A percentile compares a stretch with the other conserved stretches of the same genome.
Evolutionary conservation across 2,329 filamentous ascomycete species (phyloP).

Genomic region (Oidium heveae): DNA sequence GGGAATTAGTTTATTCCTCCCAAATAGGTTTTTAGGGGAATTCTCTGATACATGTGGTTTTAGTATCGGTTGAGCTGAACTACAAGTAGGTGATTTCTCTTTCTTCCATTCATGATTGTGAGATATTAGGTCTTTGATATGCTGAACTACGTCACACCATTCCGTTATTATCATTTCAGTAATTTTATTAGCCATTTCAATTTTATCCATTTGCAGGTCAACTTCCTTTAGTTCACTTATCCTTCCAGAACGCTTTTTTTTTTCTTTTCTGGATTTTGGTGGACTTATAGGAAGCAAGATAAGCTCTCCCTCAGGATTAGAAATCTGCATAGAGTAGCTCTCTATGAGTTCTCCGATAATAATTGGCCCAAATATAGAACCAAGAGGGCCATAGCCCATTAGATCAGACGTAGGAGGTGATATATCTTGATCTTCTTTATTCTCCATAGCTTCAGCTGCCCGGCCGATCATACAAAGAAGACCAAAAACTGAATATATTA

Average conservation of each 20-base stretch:
- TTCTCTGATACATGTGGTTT: conserved; percentile 20
- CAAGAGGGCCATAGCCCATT: conserved; percentile 38
- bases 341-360: conserved; percentile 31
- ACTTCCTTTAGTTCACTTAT: conserved; percentile 6
- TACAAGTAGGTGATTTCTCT: conserved; percentile 4
- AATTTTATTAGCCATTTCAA: conserved; percentile 30
- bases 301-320: conserved; percentile 9
- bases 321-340: conserved; percentile 18
- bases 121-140: conserved; percentile 24
- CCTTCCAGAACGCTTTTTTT: conserved; percentile 13
- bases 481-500: conserved; percentile 43
- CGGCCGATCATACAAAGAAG: conserved; percentile 35
- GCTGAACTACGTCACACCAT: conserved; percentile 36
- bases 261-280: conserved; percentile 18
- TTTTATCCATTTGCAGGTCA: conserved; percentile 22
- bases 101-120: conserved; percentile 4
- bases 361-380: conserved; percentile 39
- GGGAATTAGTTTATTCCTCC: conserved; percentile 13
- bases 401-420: conserved; percentile 29
- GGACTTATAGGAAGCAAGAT: conserved; percentile 13
- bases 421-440: conserved; percentile 25
- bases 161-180: conserved; percentile 39
- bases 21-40: conserved; percentile 16
- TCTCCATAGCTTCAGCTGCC: conserved; percentile 25
- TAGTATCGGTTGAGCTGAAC: conserved; percentile 7